These are phyloP conservation scores for Musa itinerans DNA, from an alignment of 176 grass and related monocot species.

Conservation along the genomic window DNA sequence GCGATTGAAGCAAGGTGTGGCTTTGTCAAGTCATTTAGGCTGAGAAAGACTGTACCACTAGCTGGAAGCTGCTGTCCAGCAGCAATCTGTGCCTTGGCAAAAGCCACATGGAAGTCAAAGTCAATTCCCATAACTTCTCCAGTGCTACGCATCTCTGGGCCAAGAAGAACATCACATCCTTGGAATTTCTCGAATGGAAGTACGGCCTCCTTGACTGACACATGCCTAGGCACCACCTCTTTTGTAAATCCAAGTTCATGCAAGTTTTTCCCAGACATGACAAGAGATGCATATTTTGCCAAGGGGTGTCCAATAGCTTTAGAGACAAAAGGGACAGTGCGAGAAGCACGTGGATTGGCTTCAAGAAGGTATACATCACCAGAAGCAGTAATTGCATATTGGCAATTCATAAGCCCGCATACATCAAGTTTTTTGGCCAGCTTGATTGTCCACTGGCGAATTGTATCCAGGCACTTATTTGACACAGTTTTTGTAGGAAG, in stretches of 20 bases:
- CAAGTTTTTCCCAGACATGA: constrained; percentile 82
- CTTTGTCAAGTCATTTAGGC: constrained; percentile 85
- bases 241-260: constrained; percentile 68
- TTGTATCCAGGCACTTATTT: constrained; percentile 49
- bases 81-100: constrained; percentile 96
- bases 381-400: constrained; percentile 87
- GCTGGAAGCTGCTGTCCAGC: constrained; percentile 82
- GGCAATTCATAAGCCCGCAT: constrained; percentile 96
- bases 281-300: constrained; percentile 95
- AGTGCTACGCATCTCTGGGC: constrained; percentile 98
- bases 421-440: constrained; percentile 73
- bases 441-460: constrained; percentile 79
- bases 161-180: constrained; percentile 97
- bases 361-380: constrained; percentile 88
- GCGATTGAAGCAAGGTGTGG: constrained; percentile 72
- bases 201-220: constrained; percentile 94
- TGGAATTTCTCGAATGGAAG: constrained; percentile 98
- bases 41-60: constrained; percentile 74
- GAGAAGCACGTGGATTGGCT: constrained; percentile 86
- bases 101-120: constrained; percentile 74
- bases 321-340: constrained; percentile 94
- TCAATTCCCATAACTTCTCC: constrained; percentile 99
- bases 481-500: constrained; percentile 95
- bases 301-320: constrained; percentile 97
- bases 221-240: constrained; percentile 87